Base-by-base conservation (phyloP, 1,284 basidiomycete species). In the Leccinum subspadiceum region DNA sequence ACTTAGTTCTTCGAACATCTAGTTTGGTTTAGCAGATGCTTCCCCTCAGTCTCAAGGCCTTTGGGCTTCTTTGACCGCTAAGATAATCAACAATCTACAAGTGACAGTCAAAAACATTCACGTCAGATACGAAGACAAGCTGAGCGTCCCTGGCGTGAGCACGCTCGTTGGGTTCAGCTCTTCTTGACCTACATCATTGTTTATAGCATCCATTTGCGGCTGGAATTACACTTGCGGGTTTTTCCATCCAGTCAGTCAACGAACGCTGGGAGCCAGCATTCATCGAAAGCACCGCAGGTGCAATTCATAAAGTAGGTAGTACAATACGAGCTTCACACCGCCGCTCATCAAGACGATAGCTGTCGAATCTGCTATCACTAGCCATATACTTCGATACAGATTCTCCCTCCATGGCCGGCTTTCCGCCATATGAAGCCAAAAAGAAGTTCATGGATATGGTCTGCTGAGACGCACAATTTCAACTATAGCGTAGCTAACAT, bases 371-470 rank as follows among this genome's bases (percentile, higher is more conserved):
- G 46, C 84, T 91, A 71, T 97, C 93, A 2, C 81, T 99, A 54
- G 91, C 96, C 0, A 77, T 96, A 3, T 99, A 99, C 75, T 99
- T 98, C 72, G 94, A 99, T 76, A 98, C 98, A 0, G 96, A 99
- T 73, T 85, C 92, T 8, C 76, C 80, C 22, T 94, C 89, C 65
- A 84, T 99, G 75, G 85, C 90, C 24, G 93, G 91, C 5, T 76
- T 90, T 7, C 76, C 86, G 35, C 76, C 80, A 20, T 71, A 81
- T 13, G 88, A 93, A 60, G 89, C 90, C n/a, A 84, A 94, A 60
- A 78, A 85, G 59, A 88, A 84, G 64, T 94, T 98, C 71, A 87
- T 85, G 59, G 81, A 85, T 8, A 88, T 96, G 81, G 92, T 92
- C 61, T 65, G 24, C 24, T 24, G 7, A 57, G 51, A 5, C 24